These are phyloP conservation scores for Fusarium stilboides DNA, from an alignment of 2,329 filamentous ascomycete genomes.

Conservation along the genomic window DNA sequence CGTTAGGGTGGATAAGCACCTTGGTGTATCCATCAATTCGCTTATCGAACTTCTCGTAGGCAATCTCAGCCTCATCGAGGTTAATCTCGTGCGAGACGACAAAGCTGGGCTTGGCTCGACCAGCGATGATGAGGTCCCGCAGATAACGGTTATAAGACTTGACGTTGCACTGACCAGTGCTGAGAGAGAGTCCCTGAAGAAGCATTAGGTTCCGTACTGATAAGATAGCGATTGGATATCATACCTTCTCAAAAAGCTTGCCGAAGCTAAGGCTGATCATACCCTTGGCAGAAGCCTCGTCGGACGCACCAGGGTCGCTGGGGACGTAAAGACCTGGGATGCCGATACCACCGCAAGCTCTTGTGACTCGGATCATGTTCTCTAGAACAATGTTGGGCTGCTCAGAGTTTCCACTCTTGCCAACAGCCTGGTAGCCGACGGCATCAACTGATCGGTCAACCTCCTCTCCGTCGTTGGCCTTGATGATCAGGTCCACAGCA, in stretches of 20 bases:
- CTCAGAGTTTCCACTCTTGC: constrained; percentile 69
- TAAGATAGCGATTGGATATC: rapidly evolving
- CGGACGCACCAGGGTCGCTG: constrained; percentile 73
- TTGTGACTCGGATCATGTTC: constrained; percentile 74
- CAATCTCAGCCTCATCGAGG: constrained; percentile 72
- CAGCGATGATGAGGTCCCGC: constrained; percentile 75
- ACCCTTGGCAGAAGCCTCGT: constrained; percentile 72
- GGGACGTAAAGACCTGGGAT: constrained; percentile 70
- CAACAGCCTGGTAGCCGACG: constrained; percentile 76
- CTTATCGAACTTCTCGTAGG: constrained; percentile 78
- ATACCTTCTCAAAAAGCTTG: constrained; percentile 76
- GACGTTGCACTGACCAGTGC: constrained; percentile 77
- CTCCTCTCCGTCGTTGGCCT: constrained; percentile 72
- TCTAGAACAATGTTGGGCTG: constrained; percentile 75
- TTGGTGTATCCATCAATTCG: constrained; percentile 78
- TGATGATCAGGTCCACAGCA: constrained; percentile 72
- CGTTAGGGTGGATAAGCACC: constrained; percentile 77
- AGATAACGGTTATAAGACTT: constrained; percentile 78
- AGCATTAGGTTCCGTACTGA: not conserved
- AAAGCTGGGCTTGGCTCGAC: constrained; percentile 76
- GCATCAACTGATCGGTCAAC: constrained; percentile 76
- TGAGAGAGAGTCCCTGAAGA: constrained; percentile 68
- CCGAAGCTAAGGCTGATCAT: constrained; percentile 76
- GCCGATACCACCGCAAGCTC: constrained; percentile 73
- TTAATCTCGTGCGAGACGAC: constrained; percentile 76